Base-by-base conservation (phyloP, 129 eudicot genomes). In the Smallanthus sonchifolius region DNA sequence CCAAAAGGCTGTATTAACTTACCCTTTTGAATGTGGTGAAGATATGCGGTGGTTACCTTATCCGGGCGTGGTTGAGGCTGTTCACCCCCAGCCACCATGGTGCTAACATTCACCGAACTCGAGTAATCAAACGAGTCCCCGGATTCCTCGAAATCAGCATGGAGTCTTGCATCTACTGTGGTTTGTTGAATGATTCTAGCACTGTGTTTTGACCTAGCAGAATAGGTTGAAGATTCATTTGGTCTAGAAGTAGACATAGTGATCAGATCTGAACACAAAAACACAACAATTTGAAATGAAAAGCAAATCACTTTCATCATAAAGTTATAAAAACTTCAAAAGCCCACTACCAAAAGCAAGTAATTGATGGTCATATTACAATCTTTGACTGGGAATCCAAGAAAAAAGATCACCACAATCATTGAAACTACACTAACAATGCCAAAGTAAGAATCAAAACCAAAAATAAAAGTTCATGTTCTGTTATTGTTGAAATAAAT, bases 1-100 rank as follows among this genome's bases (percentile, higher is more conserved):
- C 98, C 98, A 51, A 90, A 94, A 3, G 98, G 91, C 60, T 94
- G 98, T 59, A 94, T 88, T 6, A 83, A 16, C 70, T 90, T 90
- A 10, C 98, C 97, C 69, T 90, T 94, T 65, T 94, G 97, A 7
- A 94, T 94, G 70, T 86, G 89, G 35, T 83, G 92, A 56, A 94
- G 96, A 77, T 94, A 94, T 60, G 96, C 87, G 3, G 96, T 90
- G 70, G 97, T 94, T 6, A 84, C 89, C 80, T 86, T 88, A 73
- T 86, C 87, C 13, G 95, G 78, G 39, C 72, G 84, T 24, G 92
- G 87, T 52, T 44, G 85, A 37, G 91, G 87, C 59, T 44, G 83
- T 64, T 70, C 80, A 2, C 67, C 80, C 1, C 51, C 84, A n/a
- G 67, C 71, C 14, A 60, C 71, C 0, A 75, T 69, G 69, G 61